Evolutionary conservation across 345 rosid genomes (phyloP).

Genomic region (Diplotaxis tenuifolia): DNA sequence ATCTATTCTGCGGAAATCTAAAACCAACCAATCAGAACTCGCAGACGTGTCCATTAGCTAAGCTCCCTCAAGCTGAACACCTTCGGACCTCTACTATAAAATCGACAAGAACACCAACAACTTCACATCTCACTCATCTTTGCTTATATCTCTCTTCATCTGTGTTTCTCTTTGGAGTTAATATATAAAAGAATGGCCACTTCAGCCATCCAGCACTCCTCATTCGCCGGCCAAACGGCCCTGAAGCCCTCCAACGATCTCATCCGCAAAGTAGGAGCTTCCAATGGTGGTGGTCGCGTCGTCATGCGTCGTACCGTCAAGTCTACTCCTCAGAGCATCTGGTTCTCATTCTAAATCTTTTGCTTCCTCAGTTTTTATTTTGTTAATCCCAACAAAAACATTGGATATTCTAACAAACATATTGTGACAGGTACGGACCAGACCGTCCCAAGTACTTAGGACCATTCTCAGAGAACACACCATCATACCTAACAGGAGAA

Average conservation of each 20-base stretch:
- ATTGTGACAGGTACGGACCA: conserved; percentile 35
- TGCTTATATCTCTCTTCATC: neutral
- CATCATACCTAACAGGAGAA: conserved; percentile 49
- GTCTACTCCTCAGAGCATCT: conserved; percentile 79
- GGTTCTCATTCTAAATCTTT: conserved; percentile 40
- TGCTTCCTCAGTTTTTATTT: neutral
- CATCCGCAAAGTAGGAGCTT: conserved; percentile 55
- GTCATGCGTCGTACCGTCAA: conserved; percentile 84
- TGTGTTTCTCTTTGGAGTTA: neutral
- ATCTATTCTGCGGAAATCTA: conserved; percentile 9
- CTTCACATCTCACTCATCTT: conserved; percentile 2
- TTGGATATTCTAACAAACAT: neutral
- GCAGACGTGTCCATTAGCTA: neutral
- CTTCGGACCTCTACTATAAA: conserved; percentile 5
- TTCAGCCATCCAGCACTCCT: conserved; percentile 72
- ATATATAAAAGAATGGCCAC: conserved; percentile 55
- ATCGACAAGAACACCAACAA: conserved; percentile 5
- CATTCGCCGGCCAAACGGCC: conserved; percentile 77
- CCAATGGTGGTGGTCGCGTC: conserved; percentile 57
- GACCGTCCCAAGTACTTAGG: conserved; percentile 50
- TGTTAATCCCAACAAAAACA: neutral
- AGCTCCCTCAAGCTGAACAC: neutral
- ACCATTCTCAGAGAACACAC: conserved; percentile 47
- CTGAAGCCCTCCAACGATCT: conserved; percentile 68
- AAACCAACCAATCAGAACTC: conserved; percentile 23